Evolutionary conservation across 805 yeast genomes (phyloP).

Genomic region (Candida oleophila): DNA sequence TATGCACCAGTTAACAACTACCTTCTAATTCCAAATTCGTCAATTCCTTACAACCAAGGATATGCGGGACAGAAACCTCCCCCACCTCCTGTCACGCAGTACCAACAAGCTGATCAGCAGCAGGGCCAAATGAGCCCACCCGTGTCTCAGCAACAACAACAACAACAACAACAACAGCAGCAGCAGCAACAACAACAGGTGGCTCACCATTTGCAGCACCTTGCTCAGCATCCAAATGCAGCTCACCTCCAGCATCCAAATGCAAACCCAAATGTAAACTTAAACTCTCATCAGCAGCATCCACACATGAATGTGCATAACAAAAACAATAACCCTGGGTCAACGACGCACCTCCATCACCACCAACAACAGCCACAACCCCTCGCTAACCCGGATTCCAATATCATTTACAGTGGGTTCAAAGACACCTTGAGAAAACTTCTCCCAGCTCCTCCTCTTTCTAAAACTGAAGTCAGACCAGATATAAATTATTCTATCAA

Average conservation of each 20-base stretch:
- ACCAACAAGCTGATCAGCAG: constrained; percentile 1
- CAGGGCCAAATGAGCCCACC: constrained; percentile 4
- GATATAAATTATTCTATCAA: constrained; percentile 40
- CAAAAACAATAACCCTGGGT: background rate
- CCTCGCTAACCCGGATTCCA: constrained; percentile 5
- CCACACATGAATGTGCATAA: background rate
- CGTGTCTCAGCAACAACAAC: background rate
- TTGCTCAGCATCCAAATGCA: background rate
- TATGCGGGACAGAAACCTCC: constrained; percentile 2
- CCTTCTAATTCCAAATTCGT: constrained; percentile 18
- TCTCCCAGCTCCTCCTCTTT: constrained; percentile 51
- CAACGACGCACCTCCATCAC: constrained; percentile 5
- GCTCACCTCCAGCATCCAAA: constrained; percentile 4
- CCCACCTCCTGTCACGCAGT: constrained; percentile 3
- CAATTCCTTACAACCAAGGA: constrained; percentile 2
- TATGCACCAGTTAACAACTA: constrained; percentile 19
- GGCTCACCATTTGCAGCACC: constrained; percentile 9
- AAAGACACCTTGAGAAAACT: constrained; percentile 27
- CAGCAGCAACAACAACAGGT: constrained; percentile 8
- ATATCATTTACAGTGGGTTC: constrained; percentile 19
- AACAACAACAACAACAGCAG: constrained; percentile 1
- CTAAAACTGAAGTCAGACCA: constrained; percentile 41
- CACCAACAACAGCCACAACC: constrained; percentile 7
- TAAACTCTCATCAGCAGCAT: background rate
- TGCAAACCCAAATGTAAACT: constrained; percentile 2